These are phyloP conservation scores for Neurospora sp. DNA, from an alignment of 495 filamentous ascomycete genomes.

Conservation along the genomic window DNA sequence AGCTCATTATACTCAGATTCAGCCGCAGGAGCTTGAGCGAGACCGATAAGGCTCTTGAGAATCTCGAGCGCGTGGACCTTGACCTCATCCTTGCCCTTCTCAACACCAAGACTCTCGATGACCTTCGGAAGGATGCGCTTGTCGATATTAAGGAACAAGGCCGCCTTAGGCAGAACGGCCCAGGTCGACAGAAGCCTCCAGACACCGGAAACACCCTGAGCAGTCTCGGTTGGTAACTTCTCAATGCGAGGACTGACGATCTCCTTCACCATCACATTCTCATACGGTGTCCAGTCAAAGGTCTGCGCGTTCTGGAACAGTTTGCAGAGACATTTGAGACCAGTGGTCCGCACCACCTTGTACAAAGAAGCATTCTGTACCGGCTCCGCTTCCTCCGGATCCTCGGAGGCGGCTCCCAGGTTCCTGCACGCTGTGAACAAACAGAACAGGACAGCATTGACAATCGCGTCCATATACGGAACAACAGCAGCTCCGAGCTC, in stretches of 20 bases:
- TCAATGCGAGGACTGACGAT: slow-evolving; percentile 66
- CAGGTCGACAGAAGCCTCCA: slow-evolving; percentile 74
- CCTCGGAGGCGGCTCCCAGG: slow-evolving; percentile 31
- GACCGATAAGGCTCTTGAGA: slow-evolving; percentile 50
- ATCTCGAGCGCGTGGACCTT: slow-evolving; percentile 74
- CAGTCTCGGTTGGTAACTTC: slow-evolving; percentile 75
- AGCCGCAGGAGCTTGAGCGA: slow-evolving; percentile 41
- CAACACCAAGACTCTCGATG: slow-evolving; percentile 58
- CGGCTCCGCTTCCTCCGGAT: slow-evolving; percentile 39
- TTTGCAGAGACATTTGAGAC: slow-evolving; percentile 67
- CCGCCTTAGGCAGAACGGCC: slow-evolving; percentile 55
- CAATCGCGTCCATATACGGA: slow-evolving; percentile 50
- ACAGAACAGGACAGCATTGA: slow-evolving; percentile 71
- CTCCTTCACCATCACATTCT: slow-evolving; percentile 58
- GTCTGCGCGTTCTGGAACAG: slow-evolving; percentile 60
- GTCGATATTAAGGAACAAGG: slow-evolving; percentile 59
- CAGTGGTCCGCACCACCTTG: slow-evolving; percentile 60
- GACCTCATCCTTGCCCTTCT: slow-evolving; percentile 79
- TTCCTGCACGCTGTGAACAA: slow-evolving; percentile 59
- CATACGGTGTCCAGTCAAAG: slow-evolving; percentile 61
- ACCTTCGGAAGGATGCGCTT: slow-evolving; percentile 54
- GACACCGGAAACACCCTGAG: slow-evolving; percentile 75
- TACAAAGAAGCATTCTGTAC: slow-evolving; percentile 44
- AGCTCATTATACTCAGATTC: slow-evolving; percentile 47
- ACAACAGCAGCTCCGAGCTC: slow-evolving; percentile 62